Conservation (phyloP, 768 basidiomycete species). For the Pholiota microspora region DNA sequence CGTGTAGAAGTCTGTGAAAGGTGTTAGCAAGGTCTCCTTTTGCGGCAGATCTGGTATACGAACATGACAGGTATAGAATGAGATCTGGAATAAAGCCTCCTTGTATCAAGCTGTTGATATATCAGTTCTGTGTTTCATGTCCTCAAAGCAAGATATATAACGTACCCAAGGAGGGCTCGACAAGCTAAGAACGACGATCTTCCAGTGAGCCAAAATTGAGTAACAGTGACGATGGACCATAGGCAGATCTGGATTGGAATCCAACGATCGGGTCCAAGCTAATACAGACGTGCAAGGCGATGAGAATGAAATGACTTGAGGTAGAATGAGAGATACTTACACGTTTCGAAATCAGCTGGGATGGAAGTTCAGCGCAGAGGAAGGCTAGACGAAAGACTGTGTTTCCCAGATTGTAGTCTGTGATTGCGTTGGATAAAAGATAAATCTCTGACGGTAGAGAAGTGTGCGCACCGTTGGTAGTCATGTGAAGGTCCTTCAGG, state of each 20-base stretch:
- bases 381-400: slow-evolving; percentile 51
- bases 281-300: background rate
- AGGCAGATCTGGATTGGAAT: slow-evolving; percentile 57
- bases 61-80: slow-evolving; percentile 61
- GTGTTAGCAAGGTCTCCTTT: background rate
- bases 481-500: slow-evolving; percentile 52
- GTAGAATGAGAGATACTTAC: no score
- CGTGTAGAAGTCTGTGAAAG: slow-evolving; percentile 50
- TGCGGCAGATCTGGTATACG: slow-evolving; percentile 14
- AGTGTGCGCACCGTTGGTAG: slow-evolving; percentile 36
- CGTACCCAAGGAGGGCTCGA: slow-evolving; percentile 43
- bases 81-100: slow-evolving; percentile 55
- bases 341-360: slow-evolving; percentile 60
- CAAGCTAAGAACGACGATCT: slow-evolving; percentile 46
- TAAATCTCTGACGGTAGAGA: background rate
- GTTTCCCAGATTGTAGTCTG: slow-evolving; percentile 58
- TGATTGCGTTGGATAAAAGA: background rate
- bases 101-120: slow-evolving; percentile 21
- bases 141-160: background rate
- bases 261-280: slow-evolving; percentile 65
- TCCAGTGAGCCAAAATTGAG: slow-evolving; percentile 59
- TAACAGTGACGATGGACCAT: slow-evolving; percentile 50
- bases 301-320: no score
- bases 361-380: slow-evolving; percentile 57
- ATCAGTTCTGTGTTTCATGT: background rate